phyloP scores from a whole-genome alignment of 352 stramenopile species.

The Phytophthora kernoviae region DNA sequence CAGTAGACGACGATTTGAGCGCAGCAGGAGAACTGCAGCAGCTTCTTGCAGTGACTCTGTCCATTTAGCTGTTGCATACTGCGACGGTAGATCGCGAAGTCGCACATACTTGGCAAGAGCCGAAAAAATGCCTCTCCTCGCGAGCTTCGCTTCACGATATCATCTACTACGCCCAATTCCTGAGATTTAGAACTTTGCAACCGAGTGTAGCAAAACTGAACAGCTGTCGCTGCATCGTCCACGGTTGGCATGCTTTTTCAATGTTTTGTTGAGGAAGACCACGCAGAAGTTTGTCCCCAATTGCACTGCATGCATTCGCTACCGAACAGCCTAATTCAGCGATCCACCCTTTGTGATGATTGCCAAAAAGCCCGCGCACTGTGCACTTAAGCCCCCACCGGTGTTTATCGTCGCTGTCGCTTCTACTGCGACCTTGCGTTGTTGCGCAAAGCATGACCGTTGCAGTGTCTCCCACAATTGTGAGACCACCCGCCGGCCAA shows the following conservation, averaged over 20 bases:
- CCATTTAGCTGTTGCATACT: constrained; percentile 22
- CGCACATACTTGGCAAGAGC: constrained; percentile 23
- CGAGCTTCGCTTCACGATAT: constrained; percentile 23
- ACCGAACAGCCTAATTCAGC: constrained; percentile 34
- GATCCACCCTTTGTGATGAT: constrained; percentile 27
- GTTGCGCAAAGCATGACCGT: constrained; percentile 73
- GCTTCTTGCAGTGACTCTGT: constrained; percentile 26
- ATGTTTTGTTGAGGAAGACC: constrained; percentile 30
- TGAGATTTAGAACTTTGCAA: constrained; percentile 19
- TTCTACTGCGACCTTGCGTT: constrained; percentile 51
- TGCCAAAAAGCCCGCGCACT: constrained; percentile 46
- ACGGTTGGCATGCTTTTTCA: constrained; percentile 39
- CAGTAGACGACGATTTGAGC: constrained; percentile 18
- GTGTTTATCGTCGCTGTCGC: constrained; percentile 38
- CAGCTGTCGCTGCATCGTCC: constrained; percentile 25
- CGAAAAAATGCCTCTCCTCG: constrained; percentile 27
- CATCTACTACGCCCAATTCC: constrained; percentile 27
- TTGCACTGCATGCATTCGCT: constrained; percentile 38
- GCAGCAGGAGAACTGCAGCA: constrained; percentile 28
- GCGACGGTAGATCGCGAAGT: constrained; percentile 24
- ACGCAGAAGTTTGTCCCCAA: constrained; percentile 48
- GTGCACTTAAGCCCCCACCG: constrained; percentile 69
- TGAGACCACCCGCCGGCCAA: constrained; percentile 59
- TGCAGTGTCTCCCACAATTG: constrained; percentile 63
- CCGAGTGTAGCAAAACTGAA: constrained; percentile 25